Evolutionary conservation across 2,329 filamentous ascomycete species (phyloP).

Genomic region (Colletotrichum musae): DNA sequence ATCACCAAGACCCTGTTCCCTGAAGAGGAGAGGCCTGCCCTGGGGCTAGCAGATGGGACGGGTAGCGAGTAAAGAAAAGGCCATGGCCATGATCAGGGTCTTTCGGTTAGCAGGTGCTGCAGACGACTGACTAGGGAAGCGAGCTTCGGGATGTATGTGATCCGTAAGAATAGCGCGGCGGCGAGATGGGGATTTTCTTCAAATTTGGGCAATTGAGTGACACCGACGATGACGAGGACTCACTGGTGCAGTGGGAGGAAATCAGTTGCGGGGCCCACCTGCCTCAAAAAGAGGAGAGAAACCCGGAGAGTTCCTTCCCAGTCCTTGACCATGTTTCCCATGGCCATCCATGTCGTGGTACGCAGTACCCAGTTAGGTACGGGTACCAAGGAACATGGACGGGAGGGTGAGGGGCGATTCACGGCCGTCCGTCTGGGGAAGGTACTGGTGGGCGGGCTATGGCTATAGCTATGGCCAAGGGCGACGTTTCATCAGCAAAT

Average conservation of each 20-base stretch:
- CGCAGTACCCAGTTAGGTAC: no score
- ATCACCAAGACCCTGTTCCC: slow-evolving; percentile 25
- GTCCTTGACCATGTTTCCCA: slow-evolving; percentile 1
- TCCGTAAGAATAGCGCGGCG: slow-evolving; percentile 20
- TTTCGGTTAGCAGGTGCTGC: not conserved
- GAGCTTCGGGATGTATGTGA: slow-evolving; percentile 10
- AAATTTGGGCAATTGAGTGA: no score
- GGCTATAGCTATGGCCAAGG: not conserved
- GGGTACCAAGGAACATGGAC: not conserved
- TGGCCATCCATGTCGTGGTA: slow-evolving; percentile 2
- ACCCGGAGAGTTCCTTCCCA: slow-evolving; percentile 1
- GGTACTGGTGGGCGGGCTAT: not conserved
- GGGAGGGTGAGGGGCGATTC: slow-evolving; percentile 15
- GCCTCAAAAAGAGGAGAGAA: slow-evolving; percentile 14
- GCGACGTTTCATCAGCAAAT: not conserved
- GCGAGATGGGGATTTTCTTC: not conserved
- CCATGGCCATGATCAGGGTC: not conserved
- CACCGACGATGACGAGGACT: no score
- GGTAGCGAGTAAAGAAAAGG: not conserved
- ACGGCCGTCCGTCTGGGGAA: slow-evolving; percentile 21
- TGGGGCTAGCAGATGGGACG: slow-evolving; percentile 1
- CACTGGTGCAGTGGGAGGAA: not conserved
- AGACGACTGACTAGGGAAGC: slow-evolving; percentile 19
- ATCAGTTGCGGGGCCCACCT: slow-evolving; percentile 2
- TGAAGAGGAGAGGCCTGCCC: not conserved